Evolutionary conservation across 441 rosid species (phyloP).

Genomic region (Capsella rubella): DNA sequence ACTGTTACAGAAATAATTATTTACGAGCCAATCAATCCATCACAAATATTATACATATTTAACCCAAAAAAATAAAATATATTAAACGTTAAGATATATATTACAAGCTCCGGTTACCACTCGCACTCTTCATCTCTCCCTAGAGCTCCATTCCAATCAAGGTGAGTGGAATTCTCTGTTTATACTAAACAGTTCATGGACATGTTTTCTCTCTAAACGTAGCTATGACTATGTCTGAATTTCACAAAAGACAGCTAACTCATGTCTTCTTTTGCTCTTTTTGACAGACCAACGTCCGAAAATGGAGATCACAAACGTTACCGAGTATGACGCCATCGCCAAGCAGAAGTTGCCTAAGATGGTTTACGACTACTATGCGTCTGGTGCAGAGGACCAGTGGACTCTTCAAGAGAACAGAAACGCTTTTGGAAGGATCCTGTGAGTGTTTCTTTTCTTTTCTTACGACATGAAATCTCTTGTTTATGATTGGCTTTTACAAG

Average conservation of each 20-base stretch:
- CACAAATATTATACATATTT: constrained; percentile 31
- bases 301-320: constrained; percentile 93
- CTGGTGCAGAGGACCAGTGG: constrained; percentile 99
- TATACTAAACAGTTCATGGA: background rate
- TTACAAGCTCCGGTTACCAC: constrained; percentile 4
- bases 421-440: constrained; percentile 93
- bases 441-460: constrained; percentile 39
- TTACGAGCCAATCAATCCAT: constrained; percentile 18
- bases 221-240: constrained; percentile 11
- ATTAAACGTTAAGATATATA: background rate
- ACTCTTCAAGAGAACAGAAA: constrained; percentile 82
- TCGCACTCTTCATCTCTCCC: constrained; percentile 25
- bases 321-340: constrained; percentile 86
- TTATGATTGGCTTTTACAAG: background rate
- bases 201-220: background rate
- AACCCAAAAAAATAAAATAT: constrained; percentile 21
- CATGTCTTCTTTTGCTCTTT: background rate
- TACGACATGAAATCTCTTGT: background rate
- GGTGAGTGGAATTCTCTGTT: constrained; percentile 32
- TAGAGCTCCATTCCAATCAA: constrained; percentile 25
- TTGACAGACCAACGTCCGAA: constrained; percentile 17
- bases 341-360: constrained; percentile 91
- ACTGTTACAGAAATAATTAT: background rate
- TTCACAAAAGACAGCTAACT: constrained; percentile 22
- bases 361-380: constrained; percentile 93